Conservation (phyloP, 129 eudicot genomes). For the Saussurea involucrata region DNA sequence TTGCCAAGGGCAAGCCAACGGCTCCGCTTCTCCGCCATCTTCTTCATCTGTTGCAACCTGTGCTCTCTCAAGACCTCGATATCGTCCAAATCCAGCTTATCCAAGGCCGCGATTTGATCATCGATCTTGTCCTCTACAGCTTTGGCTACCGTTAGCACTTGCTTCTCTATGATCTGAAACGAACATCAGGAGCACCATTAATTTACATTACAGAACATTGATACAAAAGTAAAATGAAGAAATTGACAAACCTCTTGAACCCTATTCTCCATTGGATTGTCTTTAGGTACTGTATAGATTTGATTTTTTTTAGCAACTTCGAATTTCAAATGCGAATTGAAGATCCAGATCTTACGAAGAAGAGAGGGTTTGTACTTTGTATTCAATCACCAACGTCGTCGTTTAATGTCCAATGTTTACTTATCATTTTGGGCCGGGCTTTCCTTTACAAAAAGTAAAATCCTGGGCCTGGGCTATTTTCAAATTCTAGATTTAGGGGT, state of each 20-base stretch:
- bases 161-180: conserved; percentile 76
- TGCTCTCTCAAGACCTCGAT: conserved; percentile 79
- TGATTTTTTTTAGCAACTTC: neutral
- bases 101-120: conserved; percentile 85
- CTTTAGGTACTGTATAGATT: neutral
- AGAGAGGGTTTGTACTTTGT: neutral
- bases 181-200: neutral
- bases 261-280: conserved; percentile 51
- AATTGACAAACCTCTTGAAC: conserved; percentile 56
- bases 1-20: conserved; percentile 87
- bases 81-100: conserved; percentile 79
- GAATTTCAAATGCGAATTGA: conserved; percentile 1
- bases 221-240: neutral
- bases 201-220: neutral
- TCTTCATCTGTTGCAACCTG: conserved; percentile 93
- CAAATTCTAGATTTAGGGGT: neutral
- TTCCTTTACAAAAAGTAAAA: neutral
- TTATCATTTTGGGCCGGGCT: neutral
- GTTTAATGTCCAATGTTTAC: neutral
- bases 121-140: conserved; percentile 92
- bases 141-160: conserved; percentile 79
- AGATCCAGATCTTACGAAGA: conserved; percentile 18
- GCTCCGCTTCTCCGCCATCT: conserved; percentile 87
- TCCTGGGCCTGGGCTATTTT: neutral
- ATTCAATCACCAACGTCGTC: neutral